Conservation (phyloP, 2,329 filamentous ascomycete species). For the Lachnellula suecica region DNA sequence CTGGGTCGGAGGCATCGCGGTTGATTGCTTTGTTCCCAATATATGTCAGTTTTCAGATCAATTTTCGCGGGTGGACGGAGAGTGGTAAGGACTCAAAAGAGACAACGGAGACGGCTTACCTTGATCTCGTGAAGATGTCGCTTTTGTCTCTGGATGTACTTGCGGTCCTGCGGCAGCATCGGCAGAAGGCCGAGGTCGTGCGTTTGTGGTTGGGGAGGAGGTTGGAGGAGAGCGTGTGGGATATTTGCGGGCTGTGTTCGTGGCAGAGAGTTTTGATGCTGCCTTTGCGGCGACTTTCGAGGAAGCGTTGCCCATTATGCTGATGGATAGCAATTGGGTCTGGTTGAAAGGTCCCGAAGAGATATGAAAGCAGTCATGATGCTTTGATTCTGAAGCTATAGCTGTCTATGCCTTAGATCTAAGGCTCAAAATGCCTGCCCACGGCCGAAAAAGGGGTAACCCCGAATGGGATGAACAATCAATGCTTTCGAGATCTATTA, state of each 20-base stretch:
- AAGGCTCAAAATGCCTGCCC: too few relatives aligned
- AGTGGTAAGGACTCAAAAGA: not conserved
- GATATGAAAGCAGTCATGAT: not conserved
- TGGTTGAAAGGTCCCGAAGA: not conserved
- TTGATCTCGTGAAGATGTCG: constrained; percentile 6
- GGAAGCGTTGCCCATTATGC: not conserved
- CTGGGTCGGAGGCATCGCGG: constrained; percentile 16
- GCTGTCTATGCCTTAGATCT: not conserved
- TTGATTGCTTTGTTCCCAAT: constrained; percentile 9
- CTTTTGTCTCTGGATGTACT: constrained; percentile 12
- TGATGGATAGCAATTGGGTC: not conserved
- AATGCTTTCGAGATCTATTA: too few relatives aligned
- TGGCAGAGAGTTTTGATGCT: constrained; percentile 13
- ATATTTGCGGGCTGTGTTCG: constrained; percentile 29
- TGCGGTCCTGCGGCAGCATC: constrained; percentile 7
- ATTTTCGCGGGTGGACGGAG: not conserved
- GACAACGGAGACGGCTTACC: constrained; percentile 10
- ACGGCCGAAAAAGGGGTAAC: too few relatives aligned
- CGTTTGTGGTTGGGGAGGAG: constrained; percentile 9
- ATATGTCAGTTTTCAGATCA: not conserved
- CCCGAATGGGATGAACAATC: too few relatives aligned
- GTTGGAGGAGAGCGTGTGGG: constrained; percentile 26
- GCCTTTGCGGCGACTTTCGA: constrained; percentile 16
- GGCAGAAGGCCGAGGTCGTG: constrained; percentile 4
- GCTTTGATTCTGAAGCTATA: not conserved